Evolutionary conservation across 306 rosid genomes (phyloP), one percentile per base, ranked within the genome.

Genomic region (Medicago ruthenica): DNA sequence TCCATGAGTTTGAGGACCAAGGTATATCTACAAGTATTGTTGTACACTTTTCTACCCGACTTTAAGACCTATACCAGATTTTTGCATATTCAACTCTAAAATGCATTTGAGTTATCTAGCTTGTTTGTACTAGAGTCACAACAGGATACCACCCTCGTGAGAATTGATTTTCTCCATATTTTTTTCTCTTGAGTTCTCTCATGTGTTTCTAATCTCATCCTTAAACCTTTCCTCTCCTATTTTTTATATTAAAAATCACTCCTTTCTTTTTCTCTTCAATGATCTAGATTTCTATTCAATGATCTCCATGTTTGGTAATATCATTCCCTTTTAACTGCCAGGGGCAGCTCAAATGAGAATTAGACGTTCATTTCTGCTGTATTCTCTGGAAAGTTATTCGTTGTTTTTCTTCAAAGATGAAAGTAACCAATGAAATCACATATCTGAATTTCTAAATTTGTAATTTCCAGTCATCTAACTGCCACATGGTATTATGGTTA

Each of bases 391-490:
- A 18, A 16, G 20, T 54, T 24, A 54, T 20, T 54, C 31, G 27
- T 54, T 20, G 24, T 8, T 20, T 9, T 12, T 54, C 60, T 18
- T 54, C 60, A 18, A 54, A 54, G 5, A 8, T 51, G 22, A 16
- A 51, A 51, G 22, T 51, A 17, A 16, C 22, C 8, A 51, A 16
- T 51, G 58, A 51, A 51, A n/a, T 16, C 58, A 16, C 21, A 51
- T 51, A n/a, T 51, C 22, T 51, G 1, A 16, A 16, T n/a, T 8
- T 16, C 17, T 37, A 45, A 60, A 12, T 63, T 24, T 45, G 44
- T 74, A 15, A 47, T 61, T 74, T 36, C 27, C 41, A 53, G 55
- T 31, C 41, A 41, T 67, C 9, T 41, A 22, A 55, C 12, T 73
- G 14, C 31, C 24, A 41, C 18, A 17, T 67, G 8, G 47, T 67